Evolutionary conservation across 2,329 filamentous ascomycete genomes (phyloP), one percentile per base, ranked within the genome.

Genomic region (Microdochium bolleyi): DNA sequence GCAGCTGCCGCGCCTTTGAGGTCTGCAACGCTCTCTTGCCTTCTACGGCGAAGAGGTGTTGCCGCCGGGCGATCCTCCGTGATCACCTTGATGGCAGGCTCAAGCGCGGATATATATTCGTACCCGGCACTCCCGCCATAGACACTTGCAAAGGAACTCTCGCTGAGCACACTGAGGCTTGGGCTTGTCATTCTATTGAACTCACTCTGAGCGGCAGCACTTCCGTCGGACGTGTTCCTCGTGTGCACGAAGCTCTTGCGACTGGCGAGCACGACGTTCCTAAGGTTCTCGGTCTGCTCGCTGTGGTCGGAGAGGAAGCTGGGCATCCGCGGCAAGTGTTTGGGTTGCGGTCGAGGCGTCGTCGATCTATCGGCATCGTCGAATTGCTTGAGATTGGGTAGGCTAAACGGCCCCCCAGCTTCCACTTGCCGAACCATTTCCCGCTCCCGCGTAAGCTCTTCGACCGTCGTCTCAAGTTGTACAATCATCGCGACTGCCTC

Each of bases 401-500:
- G 58, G 24, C 57, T 59, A 37, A 70, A 70, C 4, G 67, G 58
- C 9, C 67, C 67, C 49, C 73, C 67, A 3, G 65, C 67, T 50
- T 82, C 78, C 13, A 82, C 68, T 30, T 71, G 73, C 32, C 73
- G 73, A 9, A 79, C 74, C 66, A 79, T 77, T 54, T 76, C 72
- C 27, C 78, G 72, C 58, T 85, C 82, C 49, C 69, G 69, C 13
- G 77, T 62, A 27, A 84, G 66, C 53, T 76, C 72, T 27, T 82
- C 78, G 1, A 85, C 66, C 56, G 76, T 76, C 5, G 80, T 77
- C 62, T 89, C 85, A 16, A 88, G 69, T 24, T 73, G 72, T 50
- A 86, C 78, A 57, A 89, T 89, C 72, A 88, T 82, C 25, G 77
- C 74, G 5, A 88, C 83, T 3, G 86, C 86, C 61, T 89, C 85